Base-by-base conservation (phyloP, 805 yeast species). In the Schwanniomyces polymorphus region DNA sequence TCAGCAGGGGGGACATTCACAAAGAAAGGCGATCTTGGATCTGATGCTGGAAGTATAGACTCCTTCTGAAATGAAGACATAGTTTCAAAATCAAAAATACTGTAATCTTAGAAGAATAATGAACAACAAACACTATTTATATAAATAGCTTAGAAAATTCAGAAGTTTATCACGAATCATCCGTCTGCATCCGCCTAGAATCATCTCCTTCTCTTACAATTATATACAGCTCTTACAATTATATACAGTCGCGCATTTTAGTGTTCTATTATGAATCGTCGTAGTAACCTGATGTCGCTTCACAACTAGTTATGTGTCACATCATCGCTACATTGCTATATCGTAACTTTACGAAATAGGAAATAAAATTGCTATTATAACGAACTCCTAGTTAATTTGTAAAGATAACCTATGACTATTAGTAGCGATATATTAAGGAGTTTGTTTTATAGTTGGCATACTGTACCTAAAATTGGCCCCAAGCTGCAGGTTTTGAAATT, bases 1-100 rank as follows among this genome's bases (percentile, higher is more conserved):
- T 70, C 75, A 43, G 52, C 62, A 2, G 61, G 39, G 3, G 78
- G 78, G n/a, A 72, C 58, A 44, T 70, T 70, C 44, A 65, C 52
- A 49, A 57, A 65, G 58, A 67, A 74, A 10, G 78, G 78, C 12
- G 72, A 64, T 40, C 57, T 51, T 27, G 64, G 64, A 46, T 74
- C 65, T 7, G 65, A 37, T 1, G 70, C 51, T 4, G 75, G 75
- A 27, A 70, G 54, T 7, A 68, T 58, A 16, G 56, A 47, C 37
- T 65, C 65, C 31, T 44, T 48, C 29, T 38, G 37, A 27, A 48
- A 48, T 17, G 21, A 17, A 27, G 11, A 39, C 44, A 40, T 44
- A 2, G 9, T 31, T 5, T 12, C 35, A 31, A 31, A 4, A 7
- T 5, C 35, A 5, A 21, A 21, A 21, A 21, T 29, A 4, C 34